Evolutionary conservation across 345 rosid genomes (phyloP), one percentile per base, ranked within the genome.

Genomic region (Lepidium sativum): DNA sequence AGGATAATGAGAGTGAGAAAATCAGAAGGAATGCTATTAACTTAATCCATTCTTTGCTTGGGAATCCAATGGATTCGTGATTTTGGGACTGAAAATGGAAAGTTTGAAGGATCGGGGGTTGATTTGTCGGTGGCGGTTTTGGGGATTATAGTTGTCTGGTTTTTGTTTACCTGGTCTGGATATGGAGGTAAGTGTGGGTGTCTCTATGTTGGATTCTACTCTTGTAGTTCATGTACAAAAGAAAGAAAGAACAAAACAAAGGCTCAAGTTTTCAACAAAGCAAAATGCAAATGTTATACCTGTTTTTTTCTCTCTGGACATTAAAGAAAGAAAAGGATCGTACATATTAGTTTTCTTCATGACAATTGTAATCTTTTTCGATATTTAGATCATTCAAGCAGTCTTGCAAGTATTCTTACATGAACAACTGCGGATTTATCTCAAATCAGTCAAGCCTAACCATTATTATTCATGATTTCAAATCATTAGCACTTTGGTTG

Each of bases 1-100:
- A 82, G 82, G 87, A 80, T 69, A 86, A 81, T 70, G 95, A 91
- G 32, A 84, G 86, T 73, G 97, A 88, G 75, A 91, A 88, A 85
- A 70, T 88, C 60, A 78, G 86, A 69, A 87, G 84, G 66, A 86
- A 83, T 73, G 89, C 92, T 25, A 75, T 81, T 8, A 79, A 50
- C 54, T 80, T 95, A 77, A 75, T 91, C 48, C 85, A 80, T 59
- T 85, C 81, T 54, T 75, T 95, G 44, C 72, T 75, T 40, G 82
- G 85, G 20, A 65, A 68, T 57, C 66, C 72, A 17, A 58, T 43
- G 41, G 41, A 54, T 60, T 43, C 60, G 31, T 81, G 79, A 76
- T 54, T 58, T 63, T 37, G 32, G 63, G 57, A 55, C 52, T 12
- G 32, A 15, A 38, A 40, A 32, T 69, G 60, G 65, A 50, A 50